Conservation (phyloP, 1,284 basidiomycete species). For the Marasmius fiardii region DNA sequence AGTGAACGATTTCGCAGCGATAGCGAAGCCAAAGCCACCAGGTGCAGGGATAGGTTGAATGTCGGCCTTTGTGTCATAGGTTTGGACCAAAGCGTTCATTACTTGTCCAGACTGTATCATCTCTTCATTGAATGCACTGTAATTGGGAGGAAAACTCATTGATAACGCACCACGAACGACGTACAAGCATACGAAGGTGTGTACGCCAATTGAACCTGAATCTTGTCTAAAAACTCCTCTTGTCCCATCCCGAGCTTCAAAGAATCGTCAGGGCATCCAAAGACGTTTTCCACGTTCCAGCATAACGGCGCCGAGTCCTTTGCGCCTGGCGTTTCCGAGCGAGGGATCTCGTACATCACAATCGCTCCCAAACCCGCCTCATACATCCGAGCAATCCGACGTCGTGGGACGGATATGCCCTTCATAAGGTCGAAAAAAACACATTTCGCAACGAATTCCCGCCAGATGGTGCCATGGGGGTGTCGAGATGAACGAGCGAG, state of each 20-base stretch:
- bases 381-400: conserved; percentile 25
- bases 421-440: conserved; percentile 4
- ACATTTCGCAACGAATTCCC: conserved; percentile 6
- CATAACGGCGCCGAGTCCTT: neutral
- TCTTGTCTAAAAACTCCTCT: conserved; percentile 23
- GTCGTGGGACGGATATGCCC: neutral
- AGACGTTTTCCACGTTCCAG: conserved; percentile 18
- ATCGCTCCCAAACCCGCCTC: conserved; percentile 26
- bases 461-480: conserved; percentile 8
- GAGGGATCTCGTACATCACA: conserved; percentile 24
- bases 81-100: conserved; percentile 9
- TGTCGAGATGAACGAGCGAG: neutral
- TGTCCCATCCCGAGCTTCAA: conserved; percentile 21
- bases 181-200: conserved; percentile 30
- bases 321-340: conserved; percentile 2
- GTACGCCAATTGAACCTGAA: conserved; percentile 23
- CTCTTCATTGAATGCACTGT: conserved; percentile 22
- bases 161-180: conserved; percentile 26
- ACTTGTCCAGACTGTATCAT: conserved; percentile 19
- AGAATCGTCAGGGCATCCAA: conserved; percentile 19
- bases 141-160: neutral
- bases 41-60: conserved; percentile 19
- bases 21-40: conserved; percentile 18
- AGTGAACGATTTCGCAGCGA: conserved; percentile 11
- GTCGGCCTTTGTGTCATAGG: conserved; percentile 13